Conservation (phyloP, 768 basidiomycete species). For the Termitomyces sp. region DNA sequence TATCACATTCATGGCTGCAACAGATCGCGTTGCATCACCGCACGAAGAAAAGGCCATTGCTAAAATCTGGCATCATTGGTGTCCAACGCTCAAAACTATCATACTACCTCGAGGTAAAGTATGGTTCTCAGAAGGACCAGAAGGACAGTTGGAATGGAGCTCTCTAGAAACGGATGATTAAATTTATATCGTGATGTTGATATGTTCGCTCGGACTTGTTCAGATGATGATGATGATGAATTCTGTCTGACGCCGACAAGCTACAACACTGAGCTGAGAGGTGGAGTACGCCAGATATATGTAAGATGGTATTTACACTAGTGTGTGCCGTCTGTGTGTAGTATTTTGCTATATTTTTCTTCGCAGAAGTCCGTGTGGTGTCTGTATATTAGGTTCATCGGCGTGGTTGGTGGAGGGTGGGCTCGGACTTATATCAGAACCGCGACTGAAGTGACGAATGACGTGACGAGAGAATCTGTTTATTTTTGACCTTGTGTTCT, state of each 20-base stretch:
- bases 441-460: not conserved
- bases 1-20: slow-evolving; percentile 55
- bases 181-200: not conserved
- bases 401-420: too few species aligned
- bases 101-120: slow-evolving; percentile 58
- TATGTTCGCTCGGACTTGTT: not conserved
- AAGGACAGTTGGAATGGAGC: slow-evolving; percentile 17
- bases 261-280: too few species aligned
- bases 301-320: too few species aligned
- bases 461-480: not conserved
- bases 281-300: too few species aligned
- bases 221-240: not conserved
- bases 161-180: slow-evolving; percentile 6
- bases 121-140: slow-evolving; percentile 42
- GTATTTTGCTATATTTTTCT: too few species aligned
- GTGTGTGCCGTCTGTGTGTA: too few species aligned
- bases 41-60: slow-evolving; percentile 47
- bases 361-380: too few species aligned
- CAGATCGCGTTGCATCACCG: slow-evolving; percentile 18
- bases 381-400: too few species aligned
- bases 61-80: slow-evolving; percentile 47
- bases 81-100: slow-evolving; percentile 57
- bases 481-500: not conserved
- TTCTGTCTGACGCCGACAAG: too few species aligned
- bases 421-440: not conserved